These are phyloP conservation scores for Collybia mongolica DNA, from an alignment of 768 basidiomycete species.

Conservation along the genomic window DNA sequence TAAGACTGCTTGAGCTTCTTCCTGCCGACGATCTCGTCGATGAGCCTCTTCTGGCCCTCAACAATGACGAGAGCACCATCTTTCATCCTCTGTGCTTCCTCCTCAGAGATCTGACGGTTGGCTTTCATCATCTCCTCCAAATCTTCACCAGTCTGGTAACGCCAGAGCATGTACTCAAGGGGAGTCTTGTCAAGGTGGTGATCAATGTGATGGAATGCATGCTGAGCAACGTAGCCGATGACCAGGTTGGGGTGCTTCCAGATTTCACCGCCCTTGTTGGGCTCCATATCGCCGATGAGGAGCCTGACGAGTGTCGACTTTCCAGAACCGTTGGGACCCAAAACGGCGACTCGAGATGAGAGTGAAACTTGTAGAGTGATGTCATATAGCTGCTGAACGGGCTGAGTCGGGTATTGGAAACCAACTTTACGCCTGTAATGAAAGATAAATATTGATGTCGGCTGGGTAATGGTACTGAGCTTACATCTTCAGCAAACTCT, in stretches of 20 bases:
- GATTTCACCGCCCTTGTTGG: conserved; percentile 94
- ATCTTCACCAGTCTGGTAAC: conserved; percentile 99
- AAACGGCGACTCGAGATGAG: conserved; percentile 96
- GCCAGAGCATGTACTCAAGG: conserved; percentile 99
- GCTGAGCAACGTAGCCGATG: conserved; percentile 98
- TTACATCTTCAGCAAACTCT: conserved; percentile 90
- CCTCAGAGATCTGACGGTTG: conserved; percentile 80
- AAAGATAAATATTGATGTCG: not conserved
- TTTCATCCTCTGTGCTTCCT: conserved; percentile 95
- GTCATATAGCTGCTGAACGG: conserved; percentile 89
- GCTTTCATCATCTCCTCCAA: conserved; percentile 96
- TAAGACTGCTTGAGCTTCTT: conserved; percentile 99
- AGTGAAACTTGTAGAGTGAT: conserved; percentile 96
- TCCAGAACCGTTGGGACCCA: conserved; percentile 98
- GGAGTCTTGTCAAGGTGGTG: conserved; percentile 98
- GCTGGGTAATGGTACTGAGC: not conserved
- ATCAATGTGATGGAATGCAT: conserved; percentile 99
- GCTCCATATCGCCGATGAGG: conserved; percentile 94
- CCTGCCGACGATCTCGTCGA: conserved; percentile 86
- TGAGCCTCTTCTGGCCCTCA: conserved; percentile 92
- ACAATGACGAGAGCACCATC: conserved; percentile 83
- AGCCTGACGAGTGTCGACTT: conserved; percentile 98
- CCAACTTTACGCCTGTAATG: conserved; percentile 73
- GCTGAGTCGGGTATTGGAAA: conserved; percentile 90
- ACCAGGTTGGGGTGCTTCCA: conserved; percentile 99